Evolutionary conservation across 257 asterid species (phyloP).

Genomic region (Solanum pimpinellifolium): DNA sequence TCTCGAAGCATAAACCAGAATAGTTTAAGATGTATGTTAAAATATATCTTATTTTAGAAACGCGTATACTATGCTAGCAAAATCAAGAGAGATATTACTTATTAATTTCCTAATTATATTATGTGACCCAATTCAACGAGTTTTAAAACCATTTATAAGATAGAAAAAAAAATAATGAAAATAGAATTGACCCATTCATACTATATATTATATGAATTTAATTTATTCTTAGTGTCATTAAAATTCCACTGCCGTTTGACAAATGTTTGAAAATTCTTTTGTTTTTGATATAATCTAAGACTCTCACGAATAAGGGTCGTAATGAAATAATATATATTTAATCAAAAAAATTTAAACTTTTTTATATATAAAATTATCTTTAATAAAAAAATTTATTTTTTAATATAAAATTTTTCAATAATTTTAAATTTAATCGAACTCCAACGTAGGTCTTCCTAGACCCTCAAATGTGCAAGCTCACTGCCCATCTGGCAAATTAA

Average conservation of each 20-base stretch:
- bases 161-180: neutral
- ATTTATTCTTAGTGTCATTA: neutral
- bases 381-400: no score
- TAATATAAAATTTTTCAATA: no score
- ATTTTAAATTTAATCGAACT: neutral
- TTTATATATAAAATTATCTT: no score
- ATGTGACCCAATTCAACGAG: neutral
- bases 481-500: neutral
- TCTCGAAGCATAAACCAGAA: neutral
- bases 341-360: no score
- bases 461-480: neutral
- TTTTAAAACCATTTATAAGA: neutral
- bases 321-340: no score
- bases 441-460: neutral
- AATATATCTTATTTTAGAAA: neutral
- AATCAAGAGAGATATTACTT: neutral
- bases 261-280: neutral
- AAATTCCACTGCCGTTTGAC: neutral
- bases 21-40: neutral
- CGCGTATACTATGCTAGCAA: neutral
- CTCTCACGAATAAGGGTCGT: neutral
- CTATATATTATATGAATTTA: neutral
- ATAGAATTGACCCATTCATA: neutral
- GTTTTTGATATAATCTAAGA: neutral
- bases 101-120: neutral